These are phyloP conservation scores for Suhomyces xylopsoci DNA, from an alignment of 805 yeast genomes.

Conservation along the genomic window DNA sequence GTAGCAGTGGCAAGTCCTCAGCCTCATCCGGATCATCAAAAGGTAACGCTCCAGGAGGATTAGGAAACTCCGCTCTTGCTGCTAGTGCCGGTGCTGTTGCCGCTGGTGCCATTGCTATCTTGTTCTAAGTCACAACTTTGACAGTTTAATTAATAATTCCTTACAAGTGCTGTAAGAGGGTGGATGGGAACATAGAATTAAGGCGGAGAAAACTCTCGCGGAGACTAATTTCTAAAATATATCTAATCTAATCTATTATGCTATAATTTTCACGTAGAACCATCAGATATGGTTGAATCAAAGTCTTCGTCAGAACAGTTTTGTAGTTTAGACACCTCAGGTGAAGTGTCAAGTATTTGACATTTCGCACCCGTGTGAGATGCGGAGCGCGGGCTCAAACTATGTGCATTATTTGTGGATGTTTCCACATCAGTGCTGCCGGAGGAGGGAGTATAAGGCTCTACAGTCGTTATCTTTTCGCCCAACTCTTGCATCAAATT, in stretches of 20 bases:
- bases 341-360: not conserved
- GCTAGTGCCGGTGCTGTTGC: constrained; percentile 11
- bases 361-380: not conserved
- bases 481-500: not conserved
- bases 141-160: not conserved
- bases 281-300: not conserved
- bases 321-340: not conserved
- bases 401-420: no score
- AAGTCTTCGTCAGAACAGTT: not conserved
- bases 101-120: constrained; percentile 11
- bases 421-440: not conserved
- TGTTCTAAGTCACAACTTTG: constrained; percentile 3
- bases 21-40: not conserved
- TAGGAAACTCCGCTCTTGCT: constrained; percentile 8
- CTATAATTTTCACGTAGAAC: not conserved
- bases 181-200: not conserved
- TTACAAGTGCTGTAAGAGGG: not conserved
- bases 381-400: not conserved
- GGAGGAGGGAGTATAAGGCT: not conserved
- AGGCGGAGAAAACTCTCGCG: not conserved
- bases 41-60: constrained; percentile 13
- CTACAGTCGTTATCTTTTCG: not conserved
- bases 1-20: constrained; percentile 11
- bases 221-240: not conserved
- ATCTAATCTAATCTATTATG: not conserved